Evolutionary conservation across 2,329 filamentous ascomycete genomes (phyloP), one percentile per base, ranked within the genome.

Genomic region (Colletotrichum filicis): DNA sequence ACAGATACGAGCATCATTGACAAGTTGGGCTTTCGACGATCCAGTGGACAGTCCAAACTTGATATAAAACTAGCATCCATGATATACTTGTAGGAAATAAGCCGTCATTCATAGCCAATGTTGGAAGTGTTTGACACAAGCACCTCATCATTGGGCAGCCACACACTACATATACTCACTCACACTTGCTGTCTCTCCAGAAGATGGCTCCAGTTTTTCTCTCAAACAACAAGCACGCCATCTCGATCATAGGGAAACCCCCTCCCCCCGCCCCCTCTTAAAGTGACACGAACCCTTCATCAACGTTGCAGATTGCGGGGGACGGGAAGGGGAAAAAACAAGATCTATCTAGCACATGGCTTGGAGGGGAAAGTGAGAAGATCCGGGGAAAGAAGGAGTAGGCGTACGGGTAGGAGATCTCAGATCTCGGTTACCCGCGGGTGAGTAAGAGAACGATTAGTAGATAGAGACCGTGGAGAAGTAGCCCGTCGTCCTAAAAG

Each of bases 291-390:
- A n/a, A 49, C 42, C 42, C 42, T 49, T 22, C 42, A 49, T 49
- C 42, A 32, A 46, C 26, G 49, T 8, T 6, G 28, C 56, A 46
- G 30, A n/a, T 52, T 72, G 66, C 66, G 70, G 70, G 55, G 70
- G 52, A 58, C 42, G 59, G 42, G 37, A 37, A 35, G 37, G 37
- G 14, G 5, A 19, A 42, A 42, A 19, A 7, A 7, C 6, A 19
- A 19, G 37, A 42, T 42, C 37, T 8, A 19, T 42, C 3, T 42
- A 42, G 37, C 37, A 42, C n/a, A 49, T 49, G 42, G 42, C 42
- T 49, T 22, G 42, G 11, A 35, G 8, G 42, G 42, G 60, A 63
- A 16, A 7, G 24, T 28, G 46, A 26, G 14, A 32, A 59, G 59
- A 72, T 69, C 69, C 32, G 53, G 66, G 69, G 59, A 14, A 53